phyloP scores from a whole-genome alignment of 805 yeast species.

The Starmerella riodocensis region DNA sequence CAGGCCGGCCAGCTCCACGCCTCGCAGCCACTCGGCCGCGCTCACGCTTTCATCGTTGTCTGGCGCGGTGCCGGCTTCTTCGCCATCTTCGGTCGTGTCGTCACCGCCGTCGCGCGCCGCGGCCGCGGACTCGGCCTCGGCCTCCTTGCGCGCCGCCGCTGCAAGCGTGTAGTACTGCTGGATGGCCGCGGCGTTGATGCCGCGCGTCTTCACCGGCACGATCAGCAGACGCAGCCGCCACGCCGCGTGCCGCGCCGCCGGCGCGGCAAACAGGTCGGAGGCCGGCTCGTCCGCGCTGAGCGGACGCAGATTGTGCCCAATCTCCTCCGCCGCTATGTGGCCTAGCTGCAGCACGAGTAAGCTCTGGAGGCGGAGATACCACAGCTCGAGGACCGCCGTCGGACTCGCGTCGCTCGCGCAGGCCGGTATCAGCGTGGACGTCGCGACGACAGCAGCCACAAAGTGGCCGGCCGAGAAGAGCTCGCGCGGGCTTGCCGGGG shows the following conservation, averaged over 20 bases:
- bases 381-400: constrained; percentile 20
- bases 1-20: constrained; percentile 25
- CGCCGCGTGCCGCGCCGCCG: constrained; percentile 20
- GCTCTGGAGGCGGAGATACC: constrained; percentile 24
- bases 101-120: no score
- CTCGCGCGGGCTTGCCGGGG: constrained; percentile 1
- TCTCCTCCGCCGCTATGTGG: constrained; percentile 25
- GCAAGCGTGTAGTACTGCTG: constrained; percentile 26
- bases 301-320: constrained; percentile 22
- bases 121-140: constrained; percentile 3
- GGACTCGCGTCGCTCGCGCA: constrained; percentile 3
- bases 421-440: constrained; percentile 16
- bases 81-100: no score
- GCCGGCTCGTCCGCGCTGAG: constrained; percentile 9
- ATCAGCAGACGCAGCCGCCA: constrained; percentile 28
- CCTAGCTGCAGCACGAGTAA: constrained; percentile 23
- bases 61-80: no score
- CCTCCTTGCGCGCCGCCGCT: constrained; percentile 26
- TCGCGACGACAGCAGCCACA: constrained; percentile 21
- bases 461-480: constrained; percentile 21
- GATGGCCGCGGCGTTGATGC: constrained; percentile 27
- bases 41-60: no score
- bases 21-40: constrained; percentile 10
- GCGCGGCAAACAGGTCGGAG: constrained; percentile 17
- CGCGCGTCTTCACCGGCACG: constrained; percentile 25